Conservation (phyloP, 306 rosid species). For the Gastrolobium villosum region DNA sequence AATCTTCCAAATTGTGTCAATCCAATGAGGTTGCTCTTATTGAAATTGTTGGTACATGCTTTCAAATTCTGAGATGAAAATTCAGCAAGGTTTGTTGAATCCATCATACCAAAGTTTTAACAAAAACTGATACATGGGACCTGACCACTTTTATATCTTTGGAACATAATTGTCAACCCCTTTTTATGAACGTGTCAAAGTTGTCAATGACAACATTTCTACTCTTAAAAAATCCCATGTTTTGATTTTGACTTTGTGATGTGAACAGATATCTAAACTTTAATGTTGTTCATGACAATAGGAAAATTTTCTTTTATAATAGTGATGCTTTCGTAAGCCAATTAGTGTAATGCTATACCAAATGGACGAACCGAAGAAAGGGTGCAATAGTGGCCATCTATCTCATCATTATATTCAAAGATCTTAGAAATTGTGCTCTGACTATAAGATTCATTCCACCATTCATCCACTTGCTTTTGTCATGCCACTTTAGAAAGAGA, state of each 20-base stretch:
- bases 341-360: not conserved
- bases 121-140: slow-evolving; percentile 21
- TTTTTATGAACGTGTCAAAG: slow-evolving; percentile 31
- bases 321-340: slow-evolving; percentile 7
- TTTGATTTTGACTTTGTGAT: slow-evolving; percentile 13
- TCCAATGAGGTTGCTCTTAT: slow-evolving; percentile 59
- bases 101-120: slow-evolving; percentile 43
- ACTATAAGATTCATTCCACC: slow-evolving; percentile 26
- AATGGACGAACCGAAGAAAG: not conserved
- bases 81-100: slow-evolving; percentile 46
- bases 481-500: slow-evolving; percentile 18
- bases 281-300: not conserved
- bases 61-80: slow-evolving; percentile 59
- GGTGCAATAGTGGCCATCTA: not conserved
- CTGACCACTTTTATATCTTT: slow-evolving; percentile 32
- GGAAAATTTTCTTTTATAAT: not conserved
- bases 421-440: not conserved
- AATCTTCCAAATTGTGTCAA: slow-evolving; percentile 60
- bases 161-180: not conserved
- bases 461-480: slow-evolving; percentile 1
- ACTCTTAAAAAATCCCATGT: not conserved
- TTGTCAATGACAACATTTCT: slow-evolving; percentile 20
- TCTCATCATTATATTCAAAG: not conserved
- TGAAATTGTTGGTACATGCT: slow-evolving; percentile 58
- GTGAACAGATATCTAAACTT: not conserved